Evolutionary conservation across 1,284 basidiomycete species (phyloP).

Genomic region (Puccinia triticina): DNA sequence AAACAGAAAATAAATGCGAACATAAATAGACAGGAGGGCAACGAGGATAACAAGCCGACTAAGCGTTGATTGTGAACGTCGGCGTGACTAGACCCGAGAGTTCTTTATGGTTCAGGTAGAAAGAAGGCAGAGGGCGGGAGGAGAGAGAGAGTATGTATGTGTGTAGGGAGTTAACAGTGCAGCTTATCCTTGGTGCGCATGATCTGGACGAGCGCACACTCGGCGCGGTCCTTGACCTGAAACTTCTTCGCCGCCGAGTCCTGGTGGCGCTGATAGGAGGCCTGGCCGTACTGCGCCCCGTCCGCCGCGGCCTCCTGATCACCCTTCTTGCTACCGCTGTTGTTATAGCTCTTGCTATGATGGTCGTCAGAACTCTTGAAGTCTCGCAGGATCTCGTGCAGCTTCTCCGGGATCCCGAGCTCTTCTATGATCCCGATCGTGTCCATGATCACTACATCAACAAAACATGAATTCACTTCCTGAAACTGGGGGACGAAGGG

Average conservation of each 20-base stretch:
- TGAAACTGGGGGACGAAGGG: not conserved
- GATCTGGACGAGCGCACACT: slow-evolving; percentile 47
- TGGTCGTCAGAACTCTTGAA: not conserved
- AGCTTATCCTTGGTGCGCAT: not conserved
- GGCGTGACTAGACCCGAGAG: too few species aligned
- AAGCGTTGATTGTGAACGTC: too few species aligned
- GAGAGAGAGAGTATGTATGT: too few species aligned
- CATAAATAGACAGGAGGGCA: too few species aligned
- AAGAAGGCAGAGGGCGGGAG: too few species aligned
- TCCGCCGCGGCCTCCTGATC: not conserved
- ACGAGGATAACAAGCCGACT: too few species aligned
- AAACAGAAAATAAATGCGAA: too few species aligned
- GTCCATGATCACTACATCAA: slow-evolving; percentile 1
- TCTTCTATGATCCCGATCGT: slow-evolving; percentile 17
- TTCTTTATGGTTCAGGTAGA: too few species aligned
- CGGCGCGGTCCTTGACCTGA: slow-evolving; percentile 27
- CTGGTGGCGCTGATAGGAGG: not conserved
- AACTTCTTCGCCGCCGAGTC: not conserved
- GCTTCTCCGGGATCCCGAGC: slow-evolving; percentile 19
- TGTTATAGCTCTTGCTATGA: not conserved
- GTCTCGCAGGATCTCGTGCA: not conserved
- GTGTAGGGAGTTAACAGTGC: not conserved
- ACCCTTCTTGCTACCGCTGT: not conserved
- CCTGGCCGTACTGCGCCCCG: not conserved
- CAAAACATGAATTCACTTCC: not conserved